Evolutionary conservation across 176 grass and related monocot genomes (phyloP).

Genomic region (Oryza australiensis): DNA sequence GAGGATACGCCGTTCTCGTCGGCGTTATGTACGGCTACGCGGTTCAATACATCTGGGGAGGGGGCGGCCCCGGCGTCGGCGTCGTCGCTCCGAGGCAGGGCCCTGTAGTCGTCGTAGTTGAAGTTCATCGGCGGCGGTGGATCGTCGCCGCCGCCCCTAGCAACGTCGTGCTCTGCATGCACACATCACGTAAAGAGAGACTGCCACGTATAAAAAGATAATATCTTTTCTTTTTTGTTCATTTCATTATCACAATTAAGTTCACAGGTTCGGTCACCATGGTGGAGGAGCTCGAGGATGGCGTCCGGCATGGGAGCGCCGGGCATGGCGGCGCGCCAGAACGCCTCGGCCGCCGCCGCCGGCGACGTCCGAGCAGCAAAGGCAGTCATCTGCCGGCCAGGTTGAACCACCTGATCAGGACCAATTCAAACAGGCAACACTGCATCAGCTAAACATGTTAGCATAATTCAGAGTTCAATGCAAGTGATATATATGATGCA

Average conservation of each 20-base stretch:
- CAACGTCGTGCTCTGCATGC: not conserved
- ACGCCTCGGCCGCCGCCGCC: slow-evolving; percentile 13
- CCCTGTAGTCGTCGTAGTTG: slow-evolving; percentile 36
- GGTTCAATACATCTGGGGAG: not conserved
- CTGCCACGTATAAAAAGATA: not conserved
- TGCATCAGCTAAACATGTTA: not conserved
- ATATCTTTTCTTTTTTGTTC: too few relatives aligned
- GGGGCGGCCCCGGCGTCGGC: not conserved
- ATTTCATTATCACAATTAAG: not conserved
- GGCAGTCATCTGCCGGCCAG: not conserved
- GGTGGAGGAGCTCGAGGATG: slow-evolving; percentile 41
- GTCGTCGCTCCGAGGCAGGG: not conserved
- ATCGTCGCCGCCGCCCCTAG: too few relatives aligned
- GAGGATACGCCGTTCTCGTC: not conserved
- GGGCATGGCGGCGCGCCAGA: slow-evolving; percentile 40
- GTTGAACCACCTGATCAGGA: slow-evolving; percentile 5
- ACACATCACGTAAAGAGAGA: not conserved
- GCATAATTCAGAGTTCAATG: not conserved
- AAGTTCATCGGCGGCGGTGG: slow-evolving; percentile 31
- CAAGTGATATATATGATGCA: not conserved
- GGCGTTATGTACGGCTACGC: not conserved
- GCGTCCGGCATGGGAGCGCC: slow-evolving; percentile 33
- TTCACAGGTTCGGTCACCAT: not conserved
- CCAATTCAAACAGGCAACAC: not conserved
- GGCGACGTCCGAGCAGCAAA: slow-evolving; percentile 28